Percentiles rank a stretch among this genome's conserved stretches.
phyloP scores from a whole-genome alignment of 2,329 filamentous ascomycete genomes.

The Ilyonectria sp. region DNA sequence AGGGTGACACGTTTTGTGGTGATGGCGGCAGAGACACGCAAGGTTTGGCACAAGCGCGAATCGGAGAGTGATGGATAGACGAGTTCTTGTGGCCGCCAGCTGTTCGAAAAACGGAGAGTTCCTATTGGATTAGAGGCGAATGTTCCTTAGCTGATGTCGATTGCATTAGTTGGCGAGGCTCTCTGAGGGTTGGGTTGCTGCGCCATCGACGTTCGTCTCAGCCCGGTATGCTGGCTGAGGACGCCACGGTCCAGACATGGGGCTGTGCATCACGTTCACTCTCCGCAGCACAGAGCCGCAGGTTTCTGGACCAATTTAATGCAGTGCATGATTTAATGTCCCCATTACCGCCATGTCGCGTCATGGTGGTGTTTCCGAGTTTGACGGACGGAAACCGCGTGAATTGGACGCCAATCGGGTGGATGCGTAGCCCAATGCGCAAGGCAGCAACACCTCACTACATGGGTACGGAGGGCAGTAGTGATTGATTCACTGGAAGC shows the following conservation, averaged over 20 bases:
- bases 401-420: not conserved
- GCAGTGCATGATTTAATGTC: not conserved
- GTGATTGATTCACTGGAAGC: not conserved
- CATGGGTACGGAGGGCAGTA: not conserved
- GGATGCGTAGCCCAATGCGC: not conserved
- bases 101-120: not conserved
- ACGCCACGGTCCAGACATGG: not conserved
- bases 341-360: not conserved
- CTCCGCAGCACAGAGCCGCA: not conserved
- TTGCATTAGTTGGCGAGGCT: not conserved
- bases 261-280: not conserved
- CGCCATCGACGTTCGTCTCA: not conserved
- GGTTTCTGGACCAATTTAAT: not conserved
- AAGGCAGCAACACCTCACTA: conserved; percentile 4
- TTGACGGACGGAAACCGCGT: not conserved
- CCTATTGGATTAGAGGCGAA: not conserved
- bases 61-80: not conserved
- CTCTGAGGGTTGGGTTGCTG: not conserved
- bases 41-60: not conserved
- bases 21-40: not conserved
- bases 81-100: not conserved
- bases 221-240: not conserved
- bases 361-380: not conserved
- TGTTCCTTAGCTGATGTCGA: not conserved
- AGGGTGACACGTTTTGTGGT: not conserved